A percentile compares a stretch with the other conserved stretches of the same genome.
These are phyloP conservation scores for Glebionis coronaria DNA, from an alignment of 129 eudicot genomes.

Conservation along the genomic window DNA sequence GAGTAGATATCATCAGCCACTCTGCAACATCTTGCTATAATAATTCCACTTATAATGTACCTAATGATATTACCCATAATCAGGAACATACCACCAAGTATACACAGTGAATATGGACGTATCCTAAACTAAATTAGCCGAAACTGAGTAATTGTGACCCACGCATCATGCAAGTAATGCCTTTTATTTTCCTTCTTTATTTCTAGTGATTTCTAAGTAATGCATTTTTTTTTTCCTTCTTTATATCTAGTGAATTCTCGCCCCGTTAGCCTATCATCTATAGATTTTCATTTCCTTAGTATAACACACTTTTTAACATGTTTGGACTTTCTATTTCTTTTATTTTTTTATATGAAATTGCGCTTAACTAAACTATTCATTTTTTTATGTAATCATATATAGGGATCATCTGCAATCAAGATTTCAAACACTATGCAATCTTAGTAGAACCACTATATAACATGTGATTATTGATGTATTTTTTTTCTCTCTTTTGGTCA, in stretches of 20 bases:
- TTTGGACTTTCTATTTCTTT: not conserved
- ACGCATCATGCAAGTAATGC: not conserved
- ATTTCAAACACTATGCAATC: slow-evolving; percentile 40
- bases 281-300: too few relatives aligned
- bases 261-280: too few relatives aligned
- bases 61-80: too few relatives aligned
- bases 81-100: too few relatives aligned
- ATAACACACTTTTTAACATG: not conserved
- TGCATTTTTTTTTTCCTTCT: not conserved
- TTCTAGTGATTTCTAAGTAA: not conserved
- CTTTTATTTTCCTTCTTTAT: not conserved
- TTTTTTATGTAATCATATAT: slow-evolving; percentile 24
- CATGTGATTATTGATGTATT: too few relatives aligned
- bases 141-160: not conserved
- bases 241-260: not conserved
- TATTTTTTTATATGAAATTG: not conserved
- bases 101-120: too few relatives aligned
- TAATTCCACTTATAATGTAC: too few relatives aligned
- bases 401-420: slow-evolving; percentile 67
- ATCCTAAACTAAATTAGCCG: too few relatives aligned
- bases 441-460: too few relatives aligned
- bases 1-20: too few relatives aligned
- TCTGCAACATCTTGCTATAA: too few relatives aligned
- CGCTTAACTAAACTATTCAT: slow-evolving; percentile 23
- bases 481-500: too few relatives aligned